Evolutionary conservation across 2,329 filamentous ascomycete genomes (phyloP), one percentile per base, ranked within the genome.

Genomic region (Penicillium sp.): DNA sequence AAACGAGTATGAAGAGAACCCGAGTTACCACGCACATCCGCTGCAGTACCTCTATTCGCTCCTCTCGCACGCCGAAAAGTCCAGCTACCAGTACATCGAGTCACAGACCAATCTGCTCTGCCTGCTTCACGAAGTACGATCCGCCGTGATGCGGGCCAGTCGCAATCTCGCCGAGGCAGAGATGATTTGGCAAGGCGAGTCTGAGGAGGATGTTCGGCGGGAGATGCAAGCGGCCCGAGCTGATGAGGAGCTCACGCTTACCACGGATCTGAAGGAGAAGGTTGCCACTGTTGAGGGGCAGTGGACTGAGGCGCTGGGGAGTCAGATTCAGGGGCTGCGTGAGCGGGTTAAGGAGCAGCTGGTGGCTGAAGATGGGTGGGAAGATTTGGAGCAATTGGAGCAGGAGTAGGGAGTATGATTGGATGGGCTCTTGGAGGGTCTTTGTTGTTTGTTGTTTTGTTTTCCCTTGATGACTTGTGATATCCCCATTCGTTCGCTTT

Each of bases 51-150:
- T 99, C 0, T 95, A 92, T 75, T 90, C 88, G 49, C 80, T 98
- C 25, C 82, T 99, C 8, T 85, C 88, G 5, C 94, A 98, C 70
- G 90, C 92, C 0, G 91, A 96, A 74, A 96, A 95, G 79, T 93
- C 90, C 68, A 94, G 92, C 8, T 96, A 96, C 71, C 95, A 98
- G 75, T 98, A 96, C 77, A 97, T 98, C 70, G 95, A 98, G 79
- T 90, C 88, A 6, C 94, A 98, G 79, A 94, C 88, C 34, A 97
- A 97, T 71, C 81, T 97, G 37, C 82, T 96, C 25, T 98, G 94
- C 71, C 81, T 98, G 39, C 78, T 96, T 58, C 95, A 97, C 70
- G 92, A 97, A 76, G 92, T 96, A 55, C 91, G 92, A 72, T 91
- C 90, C 55, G 88, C 88, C 0, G 87, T 91, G 1, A 88, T 91